Percentiles rank a stretch among this genome's conserved stretches.
Evolutionary conservation across 129 eudicot species (phyloP).

Genomic region (Arctium minus): DNA sequence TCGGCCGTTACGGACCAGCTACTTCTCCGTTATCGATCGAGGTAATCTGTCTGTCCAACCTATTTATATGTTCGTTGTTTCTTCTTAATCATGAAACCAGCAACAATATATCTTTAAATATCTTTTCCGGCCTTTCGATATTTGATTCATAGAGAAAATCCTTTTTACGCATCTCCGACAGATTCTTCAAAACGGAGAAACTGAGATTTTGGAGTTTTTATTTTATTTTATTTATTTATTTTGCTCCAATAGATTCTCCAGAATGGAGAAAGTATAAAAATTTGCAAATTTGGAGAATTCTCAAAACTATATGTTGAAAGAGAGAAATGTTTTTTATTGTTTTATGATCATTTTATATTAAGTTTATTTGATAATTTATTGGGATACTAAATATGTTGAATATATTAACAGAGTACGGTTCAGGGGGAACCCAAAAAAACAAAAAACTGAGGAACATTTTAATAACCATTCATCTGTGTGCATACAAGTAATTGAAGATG

Average conservation of each 20-base stretch:
- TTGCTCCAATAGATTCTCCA: neutral
- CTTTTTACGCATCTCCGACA: neutral
- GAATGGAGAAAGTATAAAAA: neutral
- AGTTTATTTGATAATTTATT: neutral
- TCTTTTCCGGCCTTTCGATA: no score
- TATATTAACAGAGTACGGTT: neutral
- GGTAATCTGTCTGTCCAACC: conserved; percentile 29
- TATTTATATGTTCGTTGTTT: conserved; percentile 1
- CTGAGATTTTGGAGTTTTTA: neutral
- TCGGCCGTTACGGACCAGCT: conserved; percentile 62
- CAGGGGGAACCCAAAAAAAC: no score
- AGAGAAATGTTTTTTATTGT: neutral
- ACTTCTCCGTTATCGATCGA: conserved; percentile 71
- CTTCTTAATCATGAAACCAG: neutral
- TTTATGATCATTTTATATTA: neutral
- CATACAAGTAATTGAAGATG: no score
- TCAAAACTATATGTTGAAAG: neutral
- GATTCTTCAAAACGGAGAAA: neutral
- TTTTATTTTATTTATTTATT: neutral
- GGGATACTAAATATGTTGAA: neutral
- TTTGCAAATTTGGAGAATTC: neutral
- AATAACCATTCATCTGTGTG: no score
- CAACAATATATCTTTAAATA: neutral
- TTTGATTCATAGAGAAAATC: no score
- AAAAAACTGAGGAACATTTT: no score